Evolutionary conservation across 2,329 filamentous ascomycete species (phyloP), one percentile per base, ranked within the genome.

Genomic region (Curvularia verruculosa): DNA sequence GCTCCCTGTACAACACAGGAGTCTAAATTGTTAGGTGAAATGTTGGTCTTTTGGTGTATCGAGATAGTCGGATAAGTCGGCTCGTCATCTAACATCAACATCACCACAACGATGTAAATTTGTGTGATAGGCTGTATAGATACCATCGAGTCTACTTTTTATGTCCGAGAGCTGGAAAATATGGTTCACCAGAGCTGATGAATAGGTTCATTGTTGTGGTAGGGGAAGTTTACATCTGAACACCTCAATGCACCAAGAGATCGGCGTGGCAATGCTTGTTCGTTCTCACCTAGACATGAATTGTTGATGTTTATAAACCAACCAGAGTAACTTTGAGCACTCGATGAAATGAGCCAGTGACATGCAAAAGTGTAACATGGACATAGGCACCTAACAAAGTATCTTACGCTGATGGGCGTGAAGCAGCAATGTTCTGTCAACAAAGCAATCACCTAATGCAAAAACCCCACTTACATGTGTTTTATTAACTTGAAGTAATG

Each of bases 241-340:
- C 26, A 5, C 10, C 7, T 29, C 8, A 8, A 8, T 26, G 8
- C 24, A 26, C 24, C 24, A 26, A 26, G 24, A 26, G 24, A n/a
- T 72, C 1, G 69, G 54, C 10, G 29, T 36, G 7, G 31, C 3
- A 5, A 36, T 36, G 13, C 15, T 36, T 12, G 4, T 6, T 15
- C 31, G 12, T n/a, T 36, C 31, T n/a, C n/a, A 36, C 13, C 5
- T 36, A n/a, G 12, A n/a, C 7, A 36, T 36, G 31, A 13, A 34
- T 34, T 3, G 29, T 13, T 13, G 9, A 15, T 15, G 15, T 34
- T 34, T 34, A 13, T 13, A 34, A 15, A 3, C 12, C 4, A 15
- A 15, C 5, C 29, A 2, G 29, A 15, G 12, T 34, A 10, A 10
- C 29, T 15, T 34, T 10, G 10, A 4, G 1, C 12, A 34, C 3